Base-by-base conservation (phyloP, 2,329 filamentous ascomycete genomes). In the Microdochium bolleyi region DNA sequence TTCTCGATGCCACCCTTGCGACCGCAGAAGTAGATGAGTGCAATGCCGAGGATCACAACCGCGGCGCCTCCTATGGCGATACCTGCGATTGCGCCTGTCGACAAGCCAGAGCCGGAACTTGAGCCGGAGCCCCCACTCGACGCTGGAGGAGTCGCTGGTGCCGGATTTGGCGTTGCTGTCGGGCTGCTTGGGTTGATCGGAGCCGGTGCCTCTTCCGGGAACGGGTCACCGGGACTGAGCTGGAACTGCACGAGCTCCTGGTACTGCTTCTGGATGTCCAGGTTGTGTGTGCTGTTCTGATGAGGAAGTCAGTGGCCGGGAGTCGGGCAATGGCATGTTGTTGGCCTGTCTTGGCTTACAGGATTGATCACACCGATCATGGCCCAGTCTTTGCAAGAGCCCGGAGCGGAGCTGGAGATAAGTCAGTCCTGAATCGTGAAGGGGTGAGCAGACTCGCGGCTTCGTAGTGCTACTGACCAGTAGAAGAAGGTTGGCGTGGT, bases 291-390 rank as follows among this genome's bases (percentile, higher is more conserved):
- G 5, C 64, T 52, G 58, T 80, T 83, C 62, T 68, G 38, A n/a
- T 2, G 46, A 9, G 1, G 2, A 19, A 27, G 52, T 61, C 41
- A 63, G 59, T 44, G 41, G n/a, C n/a, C 14, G n/a, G 16, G 7
- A 38, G 4, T 9, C 11, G 11, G 34, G 19, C 9, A 8, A 19
- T 19, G 5, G 5, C 21, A 21, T 10, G 41, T 21, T 16, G 19
- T 22, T 19, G 9, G n/a, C n/a, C 8, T 19, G 41, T 16, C 13
- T 11, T 46, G 4, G 16, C 73, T 55, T 71, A 84, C 80, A 7
- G 84, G 79, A 61, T 92, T 92, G 58, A 92, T 85, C 1, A 81
- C 85, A 2, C 87, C 88, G 16, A 92, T 78, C 88, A 92, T 92
- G 22, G 80, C 76, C 46, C 85, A 77, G 2, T 70, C 65, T 2